phyloP scores from a whole-genome alignment of 768 basidiomycete species.

The Amanita exitialis region DNA sequence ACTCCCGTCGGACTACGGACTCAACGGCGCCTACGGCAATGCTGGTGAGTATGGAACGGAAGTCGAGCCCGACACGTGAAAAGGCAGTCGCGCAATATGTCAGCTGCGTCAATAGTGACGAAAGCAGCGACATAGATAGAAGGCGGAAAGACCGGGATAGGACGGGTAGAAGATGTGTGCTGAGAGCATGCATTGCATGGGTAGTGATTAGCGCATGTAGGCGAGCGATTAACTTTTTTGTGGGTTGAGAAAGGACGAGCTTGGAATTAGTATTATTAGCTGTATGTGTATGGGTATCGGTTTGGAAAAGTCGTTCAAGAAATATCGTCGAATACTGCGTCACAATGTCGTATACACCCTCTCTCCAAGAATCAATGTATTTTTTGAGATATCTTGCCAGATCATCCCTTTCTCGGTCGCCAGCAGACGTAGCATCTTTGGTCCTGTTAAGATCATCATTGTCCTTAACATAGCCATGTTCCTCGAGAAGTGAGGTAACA shows the following conservation, averaged over 20 bases:
- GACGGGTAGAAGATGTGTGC: constrained; percentile 57
- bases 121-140: constrained; percentile 52
- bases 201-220: constrained; percentile 50
- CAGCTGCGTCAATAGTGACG: constrained; percentile 84
- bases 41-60: constrained; percentile 57
- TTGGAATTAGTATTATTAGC: constrained; percentile 9
- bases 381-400: constrained; percentile 71
- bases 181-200: constrained; percentile 52
- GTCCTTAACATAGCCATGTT: not conserved
- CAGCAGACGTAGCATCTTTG: constrained; percentile 23
- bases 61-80: constrained; percentile 87
- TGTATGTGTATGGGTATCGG: constrained; percentile 11
- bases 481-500: constrained; percentile 14
- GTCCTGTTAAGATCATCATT: not conserved
- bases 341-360: constrained; percentile 87
- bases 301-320: constrained; percentile 48
- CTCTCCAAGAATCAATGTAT: constrained; percentile 87
- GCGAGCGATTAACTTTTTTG: constrained; percentile 15
- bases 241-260: constrained; percentile 12
- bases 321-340: constrained; percentile 88
- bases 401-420: constrained; percentile 59
- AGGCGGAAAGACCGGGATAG: constrained; percentile 53
- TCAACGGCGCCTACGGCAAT: constrained; percentile 59
- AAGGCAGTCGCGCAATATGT: constrained; percentile 92
- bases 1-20: constrained; percentile 41